Base-by-base conservation (phyloP, 257 asterid species). In the Craterostigma plantagineum region DNA sequence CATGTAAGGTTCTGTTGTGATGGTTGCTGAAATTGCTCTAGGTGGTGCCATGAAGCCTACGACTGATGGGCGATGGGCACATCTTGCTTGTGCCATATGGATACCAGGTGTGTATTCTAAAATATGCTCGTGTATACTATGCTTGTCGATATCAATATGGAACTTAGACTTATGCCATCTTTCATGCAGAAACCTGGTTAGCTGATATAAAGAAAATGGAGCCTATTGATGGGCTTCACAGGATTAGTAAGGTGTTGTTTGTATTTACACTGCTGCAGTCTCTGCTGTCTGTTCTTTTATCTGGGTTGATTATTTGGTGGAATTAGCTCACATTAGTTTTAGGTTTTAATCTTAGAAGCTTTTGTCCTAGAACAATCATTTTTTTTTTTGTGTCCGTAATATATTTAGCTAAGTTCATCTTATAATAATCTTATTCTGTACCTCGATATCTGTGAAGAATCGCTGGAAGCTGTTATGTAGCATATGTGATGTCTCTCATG, bases 41-140 rank as follows among this genome's bases (percentile, higher is more conserved):
- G 99, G 99, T 27, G 95, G 99, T 55, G 99, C 95, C 51, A 83
- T 90, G 99, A 90, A 90, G 80, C 92, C 92, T 46, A 90, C 99
- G 38, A 79, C 91, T 13, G 92, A 90, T 69, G 99, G 92, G 33
- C 87, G 95, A 18, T 90, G 95, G 99, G 95, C 99, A 62, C 99
- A 90, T 75, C 91, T 90, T 68, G 87, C 99, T 57, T 90, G 99
- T 58, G 99, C 96, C 59, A 83, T 90, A 57, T 90, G 99, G 99
- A 83, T 90, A 66, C 99, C 99, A 70, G 99, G 95, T 90, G 35
- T 52, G 15, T 57, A 49, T 46, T 50, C 16, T 43, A 12, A 18
- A 42, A 34, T 16, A 8, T 5, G 11, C 33, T 7, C 45, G 6
- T 35, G 17, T 30, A 23, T 27, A 18, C 50, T 23, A 10, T 14